Evolutionary conservation across 1,284 basidiomycete genomes (phyloP), one percentile per base, ranked within the genome.

Genomic region (Peniophora sp.): DNA sequence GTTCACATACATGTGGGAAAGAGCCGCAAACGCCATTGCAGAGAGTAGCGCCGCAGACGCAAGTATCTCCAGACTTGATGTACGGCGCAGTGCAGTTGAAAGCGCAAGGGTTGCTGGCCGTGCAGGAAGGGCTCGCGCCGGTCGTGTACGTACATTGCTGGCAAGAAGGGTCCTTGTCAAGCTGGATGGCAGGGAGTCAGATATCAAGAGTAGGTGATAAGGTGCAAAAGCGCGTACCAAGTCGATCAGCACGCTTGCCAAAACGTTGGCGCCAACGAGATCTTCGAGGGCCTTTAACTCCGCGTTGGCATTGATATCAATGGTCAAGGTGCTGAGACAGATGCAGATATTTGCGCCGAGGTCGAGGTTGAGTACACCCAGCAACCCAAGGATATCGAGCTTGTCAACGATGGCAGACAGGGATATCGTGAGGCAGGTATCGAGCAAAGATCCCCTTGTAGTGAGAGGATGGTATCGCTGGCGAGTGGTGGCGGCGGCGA

Each of bases 61-160:
- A 41, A 45, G 50, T 54, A 22, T 46, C 14, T 19, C 44, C 49
- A 43, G n/a, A 12, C 48, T 19, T 38, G 3, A 20, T 25, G 45
- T 38, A 46, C 46, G 35, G 27, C 10, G 10, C 34, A 17, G 32
- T 19, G 52, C 59, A 62, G n/a, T n/a, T 39, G 49, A 56, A 60
- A 20, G 50, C 53, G 53, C 61, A 62, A 32, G 55, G 54, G 45
- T 56, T 52, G 8, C 17, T 12, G 19, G 47, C 35, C 8, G 41
- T 45, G 50, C 59, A 61, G 1, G 22, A 2, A 9, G 58, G 50
- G 3, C 20, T 32, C 9, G 56, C 44, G 49, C 58, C 23, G 3
- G 43, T 36, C 8, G 59, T 59, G 45, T 57, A 58, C 2, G 50
- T 49, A 49, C 61, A 62, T 45, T 54, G 35, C 16, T 52, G 10